phyloP scores from a whole-genome alignment of 495 filamentous ascomycete species.

The Parathielavia appendiculata region DNA sequence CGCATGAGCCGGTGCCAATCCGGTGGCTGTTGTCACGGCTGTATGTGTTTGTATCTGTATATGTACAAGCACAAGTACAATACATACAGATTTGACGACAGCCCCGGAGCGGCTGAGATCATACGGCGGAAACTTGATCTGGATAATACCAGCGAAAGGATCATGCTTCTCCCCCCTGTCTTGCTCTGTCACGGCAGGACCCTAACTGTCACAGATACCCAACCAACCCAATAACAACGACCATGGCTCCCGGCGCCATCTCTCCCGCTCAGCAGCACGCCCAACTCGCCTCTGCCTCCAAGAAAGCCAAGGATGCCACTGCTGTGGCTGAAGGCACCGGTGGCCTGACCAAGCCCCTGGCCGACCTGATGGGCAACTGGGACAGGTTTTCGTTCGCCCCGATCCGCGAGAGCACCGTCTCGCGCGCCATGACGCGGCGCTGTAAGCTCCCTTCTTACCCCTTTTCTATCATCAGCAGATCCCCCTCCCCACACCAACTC shows the following conservation, averaged over 20 bases:
- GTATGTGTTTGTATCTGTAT: not conserved
- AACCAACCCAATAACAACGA: constrained; percentile 27
- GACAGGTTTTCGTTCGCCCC: constrained; percentile 73
- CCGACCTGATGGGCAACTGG: constrained; percentile 65
- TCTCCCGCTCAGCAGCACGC: constrained; percentile 24
- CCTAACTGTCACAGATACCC: constrained; percentile 37
- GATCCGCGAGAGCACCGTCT: constrained; percentile 86
- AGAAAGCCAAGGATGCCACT: constrained; percentile 37
- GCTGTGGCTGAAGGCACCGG: constrained; percentile 34
- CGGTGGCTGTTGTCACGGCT: not conserved
- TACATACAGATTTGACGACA: not conserved
- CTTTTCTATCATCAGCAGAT: not conserved
- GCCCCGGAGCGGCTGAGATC: constrained; percentile 69
- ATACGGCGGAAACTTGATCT: constrained; percentile 97
- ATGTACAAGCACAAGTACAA: too few species aligned
- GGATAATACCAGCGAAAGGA: constrained; percentile 99
- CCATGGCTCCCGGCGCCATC: constrained; percentile 71
- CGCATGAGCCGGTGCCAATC: constrained; percentile 41
- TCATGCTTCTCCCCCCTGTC: constrained; percentile 63
- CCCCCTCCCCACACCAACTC: too few species aligned
- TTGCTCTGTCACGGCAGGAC: constrained; percentile 24
- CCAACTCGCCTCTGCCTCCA: constrained; percentile 29
- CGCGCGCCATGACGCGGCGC: constrained; percentile 84
- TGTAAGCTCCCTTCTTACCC: constrained; percentile 31
- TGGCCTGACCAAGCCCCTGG: constrained; percentile 50